A percentile compares a stretch with the other conserved stretches of the same genome.
These are phyloP conservation scores for Epichloe glyceriae DNA, from an alignment of 2,329 filamentous ascomycete species.

Conservation along the genomic window DNA sequence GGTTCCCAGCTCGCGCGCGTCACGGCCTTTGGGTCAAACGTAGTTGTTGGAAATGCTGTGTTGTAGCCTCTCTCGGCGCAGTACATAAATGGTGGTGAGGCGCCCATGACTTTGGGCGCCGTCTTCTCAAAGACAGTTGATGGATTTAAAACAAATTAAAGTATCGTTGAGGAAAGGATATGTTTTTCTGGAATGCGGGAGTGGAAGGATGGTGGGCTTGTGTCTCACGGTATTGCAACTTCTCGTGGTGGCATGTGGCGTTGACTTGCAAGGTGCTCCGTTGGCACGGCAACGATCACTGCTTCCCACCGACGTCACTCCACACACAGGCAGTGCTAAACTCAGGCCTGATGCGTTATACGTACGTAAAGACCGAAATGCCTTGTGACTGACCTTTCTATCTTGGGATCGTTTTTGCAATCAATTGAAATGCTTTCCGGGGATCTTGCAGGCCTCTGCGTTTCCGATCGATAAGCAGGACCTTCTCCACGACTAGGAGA, in stretches of 20 bases:
- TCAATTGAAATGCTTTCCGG: neutral
- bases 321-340: no score
- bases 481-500: neutral
- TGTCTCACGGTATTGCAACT: slow-evolving; percentile 1
- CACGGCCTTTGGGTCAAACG: slow-evolving; percentile 79
- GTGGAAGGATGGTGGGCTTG: neutral
- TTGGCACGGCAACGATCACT: slow-evolving; percentile 15
- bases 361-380: neutral
- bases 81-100: slow-evolving; percentile 57
- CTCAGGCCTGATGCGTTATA: no score
- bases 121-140: neutral
- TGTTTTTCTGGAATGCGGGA: neutral
- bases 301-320: neutral
- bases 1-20: slow-evolving; percentile 66
- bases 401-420: neutral
- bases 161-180: neutral
- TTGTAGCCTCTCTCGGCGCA: slow-evolving; percentile 37
- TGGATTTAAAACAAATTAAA: neutral
- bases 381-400: neutral
- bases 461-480: neutral
- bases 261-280: slow-evolving; percentile 3
- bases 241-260: neutral
- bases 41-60: slow-evolving; percentile 37
- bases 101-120: slow-evolving; percentile 12
- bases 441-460: neutral